Base-by-base conservation (phyloP, 2,329 filamentous ascomycete species). In the Apiospora phragmitis region DNA sequence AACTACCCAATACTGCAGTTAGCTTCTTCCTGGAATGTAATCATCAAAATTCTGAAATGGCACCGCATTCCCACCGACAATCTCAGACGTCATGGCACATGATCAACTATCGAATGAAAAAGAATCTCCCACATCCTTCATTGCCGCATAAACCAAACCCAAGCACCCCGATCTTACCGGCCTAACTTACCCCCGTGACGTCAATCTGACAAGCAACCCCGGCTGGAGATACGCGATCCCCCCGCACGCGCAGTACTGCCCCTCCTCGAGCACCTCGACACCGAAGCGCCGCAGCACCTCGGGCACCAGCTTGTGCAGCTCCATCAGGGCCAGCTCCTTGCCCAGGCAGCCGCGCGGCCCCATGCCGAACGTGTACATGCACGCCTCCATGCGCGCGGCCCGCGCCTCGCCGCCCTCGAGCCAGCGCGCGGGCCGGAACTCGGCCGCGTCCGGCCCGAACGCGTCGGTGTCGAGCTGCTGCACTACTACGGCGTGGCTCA, bases 391-490 rank as follows among this genome's bases (percentile, higher is more conserved):
- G 45, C 29, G 45, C 2, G 32, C n/a, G 14, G 26, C 26, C 8
- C 67, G 32, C 43, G 55, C 67, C 26, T 38, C 45, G 32, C n/a
- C 45, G 32, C n/a, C 24, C 29, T 45, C 26, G 35, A 68, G 67
- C 67, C 67, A 68, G 9, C 67, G 67, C 67, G 55, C 67, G 3
- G 67, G 67, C 45, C 29, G 43, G 45, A 68, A 68, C 43, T 24
- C 32, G 21, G 16, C 29, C 35, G 21, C 18, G 67, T 26, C 21
- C 0, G 65, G 16, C 11, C 65, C 65, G 65, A 67, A 67, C 8
- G 65, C 26, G 26, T 67, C 65, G 26, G 65, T 16, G 65, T 67
- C 65, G n/a, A n/a, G n/a, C 11, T 24, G 65, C 16, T 67, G 65
- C 21, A 67, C 65, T 26, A 67, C 42, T 14, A 47, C 26, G 65